Percentiles rank a stretch among this genome's conserved stretches.
Conservation (phyloP, 2,329 filamentous ascomycete genomes). For the Botrytis tulipae region DNA sequence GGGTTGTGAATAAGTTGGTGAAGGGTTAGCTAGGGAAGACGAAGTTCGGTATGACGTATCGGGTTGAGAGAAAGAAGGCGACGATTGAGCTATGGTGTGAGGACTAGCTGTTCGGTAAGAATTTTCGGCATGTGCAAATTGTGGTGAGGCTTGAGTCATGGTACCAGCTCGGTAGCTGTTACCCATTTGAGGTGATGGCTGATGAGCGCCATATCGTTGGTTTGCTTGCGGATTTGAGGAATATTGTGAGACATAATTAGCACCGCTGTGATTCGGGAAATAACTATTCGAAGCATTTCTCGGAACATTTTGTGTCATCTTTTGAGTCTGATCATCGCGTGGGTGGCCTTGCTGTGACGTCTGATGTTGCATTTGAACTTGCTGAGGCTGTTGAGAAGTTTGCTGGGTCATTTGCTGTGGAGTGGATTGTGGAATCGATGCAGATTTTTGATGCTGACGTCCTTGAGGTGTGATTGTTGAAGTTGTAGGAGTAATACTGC, state of each 20-base stretch:
- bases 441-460: constrained; percentile 32
- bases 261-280: constrained; percentile 31
- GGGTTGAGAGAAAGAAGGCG: constrained; percentile 34
- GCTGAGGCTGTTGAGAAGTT: constrained; percentile 19
- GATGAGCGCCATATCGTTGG: constrained; percentile 35
- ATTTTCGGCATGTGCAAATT: constrained; percentile 36
- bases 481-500: constrained; percentile 32
- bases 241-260: constrained; percentile 36
- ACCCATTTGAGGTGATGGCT: constrained; percentile 36
- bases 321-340: constrained; percentile 32
- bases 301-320: constrained; percentile 27
- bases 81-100: constrained; percentile 34
- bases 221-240: constrained; percentile 34
- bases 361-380: constrained; percentile 31
- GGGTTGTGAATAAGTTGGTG: constrained; percentile 35
- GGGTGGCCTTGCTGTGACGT: constrained; percentile 32
- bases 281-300: constrained; percentile 34
- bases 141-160: constrained; percentile 34
- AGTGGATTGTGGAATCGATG: constrained; percentile 32
- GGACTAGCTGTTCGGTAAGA: constrained; percentile 37
- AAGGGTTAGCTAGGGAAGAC: constrained; percentile 32
- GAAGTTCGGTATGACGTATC: constrained; percentile 31
- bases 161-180: constrained; percentile 32
- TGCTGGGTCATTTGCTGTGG: constrained; percentile 30
- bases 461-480: constrained; percentile 30